phyloP scores from a whole-genome alignment of 1,284 basidiomycete genomes.

The Puccinia polysora region DNA sequence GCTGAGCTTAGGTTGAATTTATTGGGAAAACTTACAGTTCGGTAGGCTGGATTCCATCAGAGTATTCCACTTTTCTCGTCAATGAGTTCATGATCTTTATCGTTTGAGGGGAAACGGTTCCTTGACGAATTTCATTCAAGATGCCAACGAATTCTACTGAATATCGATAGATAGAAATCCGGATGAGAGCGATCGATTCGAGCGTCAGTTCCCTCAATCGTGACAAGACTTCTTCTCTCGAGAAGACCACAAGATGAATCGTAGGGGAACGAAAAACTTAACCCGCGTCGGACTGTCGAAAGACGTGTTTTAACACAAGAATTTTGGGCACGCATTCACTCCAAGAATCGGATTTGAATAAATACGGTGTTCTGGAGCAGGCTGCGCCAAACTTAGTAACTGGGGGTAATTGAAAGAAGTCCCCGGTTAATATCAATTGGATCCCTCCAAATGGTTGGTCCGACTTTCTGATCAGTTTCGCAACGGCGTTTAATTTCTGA shows the following conservation, averaged over 20 bases:
- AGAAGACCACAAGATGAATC: conserved; percentile 44
- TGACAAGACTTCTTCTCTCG: background rate
- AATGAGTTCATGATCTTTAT: conserved; percentile 45
- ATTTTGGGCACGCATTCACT: conserved; percentile 67
- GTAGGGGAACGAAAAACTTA: conserved; percentile 31
- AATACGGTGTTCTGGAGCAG: conserved; percentile 58
- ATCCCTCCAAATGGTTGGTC: conserved; percentile 45
- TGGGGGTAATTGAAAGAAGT: conserved; percentile 95
- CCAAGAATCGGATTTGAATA: conserved; percentile 87
- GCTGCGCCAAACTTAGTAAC: conserved; percentile 59
- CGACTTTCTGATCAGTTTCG: background rate
- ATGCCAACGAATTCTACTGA: conserved; percentile 49
- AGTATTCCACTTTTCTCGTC: conserved; percentile 47
- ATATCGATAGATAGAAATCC: background rate
- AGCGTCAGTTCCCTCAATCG: background rate
- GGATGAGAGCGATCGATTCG: background rate
- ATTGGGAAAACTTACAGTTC: conserved; percentile 47
- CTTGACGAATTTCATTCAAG: conserved; percentile 53
- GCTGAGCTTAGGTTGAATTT: background rate
- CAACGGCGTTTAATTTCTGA: conserved; percentile 16
- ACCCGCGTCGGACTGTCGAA: conserved; percentile 62
- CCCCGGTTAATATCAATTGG: conserved; percentile 84
- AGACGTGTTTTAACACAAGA: conserved; percentile 84
- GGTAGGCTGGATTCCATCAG: conserved; percentile 51
- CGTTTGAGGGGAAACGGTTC: conserved; percentile 45